Percentiles rank a stretch among this genome's conserved stretches.
phyloP scores from a whole-genome alignment of 805 yeast genomes.

The Maudiozyma turicensis region DNA sequence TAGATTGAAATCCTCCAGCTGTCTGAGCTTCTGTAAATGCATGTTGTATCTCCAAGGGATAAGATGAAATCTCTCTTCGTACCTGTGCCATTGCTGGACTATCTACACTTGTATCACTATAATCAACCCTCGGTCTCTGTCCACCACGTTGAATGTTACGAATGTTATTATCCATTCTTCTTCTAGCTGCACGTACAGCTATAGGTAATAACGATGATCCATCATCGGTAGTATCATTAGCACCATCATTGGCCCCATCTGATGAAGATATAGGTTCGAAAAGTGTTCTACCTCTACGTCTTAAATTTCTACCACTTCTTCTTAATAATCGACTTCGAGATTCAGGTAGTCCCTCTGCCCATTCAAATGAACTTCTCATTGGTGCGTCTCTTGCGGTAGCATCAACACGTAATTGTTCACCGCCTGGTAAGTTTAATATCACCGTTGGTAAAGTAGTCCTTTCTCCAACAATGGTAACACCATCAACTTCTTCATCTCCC shows the following conservation, averaged over 20 bases:
- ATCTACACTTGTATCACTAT: too few species aligned
- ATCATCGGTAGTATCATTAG: background rate
- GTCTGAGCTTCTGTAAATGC: slow-evolving; percentile 20
- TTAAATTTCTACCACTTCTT: slow-evolving; percentile 14
- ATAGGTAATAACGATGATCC: slow-evolving; percentile 3
- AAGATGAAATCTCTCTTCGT: slow-evolving; percentile 10
- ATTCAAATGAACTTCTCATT: slow-evolving; percentile 20
- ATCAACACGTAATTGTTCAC: slow-evolving; percentile 14
- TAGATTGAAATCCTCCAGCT: slow-evolving; percentile 16
- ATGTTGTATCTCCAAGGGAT: slow-evolving; percentile 16
- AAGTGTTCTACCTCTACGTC: slow-evolving; percentile 3
- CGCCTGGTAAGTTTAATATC: slow-evolving; percentile 21
- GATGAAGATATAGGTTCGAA: slow-evolving; percentile 3
- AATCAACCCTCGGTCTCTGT: background rate
- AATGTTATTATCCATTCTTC: background rate
- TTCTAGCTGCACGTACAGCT: slow-evolving; percentile 6
- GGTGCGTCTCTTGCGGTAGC: slow-evolving; percentile 20
- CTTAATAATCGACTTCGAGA: slow-evolving; percentile 12
- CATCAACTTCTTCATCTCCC: slow-evolving; percentile 20
- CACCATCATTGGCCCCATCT: slow-evolving; percentile 2
- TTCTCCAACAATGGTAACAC: slow-evolving; percentile 24
- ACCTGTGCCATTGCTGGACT: slow-evolving; percentile 10
- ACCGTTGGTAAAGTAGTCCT: slow-evolving; percentile 17
- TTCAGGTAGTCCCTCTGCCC: slow-evolving; percentile 11
- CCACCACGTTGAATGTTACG: background rate